Conservation (phyloP, 257 asterid species). For the Catharanthus roseus region DNA sequence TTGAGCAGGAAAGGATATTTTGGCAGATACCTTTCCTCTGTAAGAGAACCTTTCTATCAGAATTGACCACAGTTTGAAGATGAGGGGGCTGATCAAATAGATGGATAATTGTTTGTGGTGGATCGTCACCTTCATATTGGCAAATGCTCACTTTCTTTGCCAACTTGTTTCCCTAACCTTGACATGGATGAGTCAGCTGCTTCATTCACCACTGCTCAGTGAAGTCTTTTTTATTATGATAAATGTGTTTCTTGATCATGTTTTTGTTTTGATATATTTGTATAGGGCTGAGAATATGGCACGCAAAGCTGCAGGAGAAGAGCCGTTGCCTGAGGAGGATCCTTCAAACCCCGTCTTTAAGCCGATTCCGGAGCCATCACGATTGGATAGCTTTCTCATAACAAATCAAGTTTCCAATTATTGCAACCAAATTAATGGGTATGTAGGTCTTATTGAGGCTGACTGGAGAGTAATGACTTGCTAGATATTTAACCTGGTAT, state of each 20-base stretch:
- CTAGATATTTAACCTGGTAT: not conserved
- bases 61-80: not conserved
- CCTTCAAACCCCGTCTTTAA: conserved; percentile 81
- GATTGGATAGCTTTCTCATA: conserved; percentile 85
- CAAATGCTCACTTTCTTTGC: not conserved
- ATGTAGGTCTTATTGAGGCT: conserved; percentile 13
- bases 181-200: not conserved
- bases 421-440: conserved; percentile 98
- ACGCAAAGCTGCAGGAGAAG: conserved; percentile 88
- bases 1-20: not conserved
- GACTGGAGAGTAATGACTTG: not conserved
- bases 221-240: not conserved
- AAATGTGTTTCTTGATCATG: not conserved
- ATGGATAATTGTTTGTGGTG: not conserved
- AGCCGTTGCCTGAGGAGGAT: conserved; percentile 95
- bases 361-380: conserved; percentile 90
- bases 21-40: not conserved
- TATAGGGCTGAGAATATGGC: conserved; percentile 71
- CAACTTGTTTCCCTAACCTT: not conserved
- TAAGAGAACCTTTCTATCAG: not conserved
- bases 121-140: not conserved
- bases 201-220: no score
- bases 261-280: not conserved
- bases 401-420: conserved; percentile 87
- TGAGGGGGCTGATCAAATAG: not conserved